phyloP scores from a whole-genome alignment of 2,329 filamentous ascomycete species.

The Calonectria pteridis region DNA sequence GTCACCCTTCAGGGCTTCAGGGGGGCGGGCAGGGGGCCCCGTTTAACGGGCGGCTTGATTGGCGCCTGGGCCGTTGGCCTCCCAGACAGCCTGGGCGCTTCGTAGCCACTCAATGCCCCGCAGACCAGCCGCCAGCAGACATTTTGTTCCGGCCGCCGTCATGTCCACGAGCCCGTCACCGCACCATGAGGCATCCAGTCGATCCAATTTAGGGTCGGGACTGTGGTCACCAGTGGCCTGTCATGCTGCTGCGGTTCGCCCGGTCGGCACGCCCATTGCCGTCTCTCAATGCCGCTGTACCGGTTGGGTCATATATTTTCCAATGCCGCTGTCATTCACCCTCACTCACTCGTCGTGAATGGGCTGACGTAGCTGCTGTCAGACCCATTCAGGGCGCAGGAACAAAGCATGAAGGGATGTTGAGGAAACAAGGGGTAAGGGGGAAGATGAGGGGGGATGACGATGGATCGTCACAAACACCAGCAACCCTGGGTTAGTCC shows the following conservation, averaged over 20 bases:
- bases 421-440: constrained; percentile 17
- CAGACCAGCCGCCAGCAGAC: constrained; percentile 37
- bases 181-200: constrained; percentile 39
- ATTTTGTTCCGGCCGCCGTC: constrained; percentile 5
- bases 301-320: constrained; percentile 30
- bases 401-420: constrained; percentile 17
- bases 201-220: constrained; percentile 24
- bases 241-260: constrained; percentile 33
- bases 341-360: constrained; percentile 21
- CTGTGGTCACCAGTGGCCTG: constrained; percentile 23
- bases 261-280: constrained; percentile 20
- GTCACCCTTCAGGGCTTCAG: constrained; percentile 11
- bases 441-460: background rate
- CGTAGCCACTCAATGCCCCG: constrained; percentile 39
- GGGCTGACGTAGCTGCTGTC: constrained; percentile 32
- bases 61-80: background rate
- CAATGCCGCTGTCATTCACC: background rate
- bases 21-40: background rate
- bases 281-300: constrained; percentile 26
- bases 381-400: constrained; percentile 26
- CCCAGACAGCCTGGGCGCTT: constrained; percentile 30
- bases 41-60: background rate
- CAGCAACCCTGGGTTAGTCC: background rate
- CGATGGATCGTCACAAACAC: constrained; percentile 26
- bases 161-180: constrained; percentile 11